Conservation (phyloP, 495 filamentous ascomycete genomes). For the Penicillium desertorum region DNA sequence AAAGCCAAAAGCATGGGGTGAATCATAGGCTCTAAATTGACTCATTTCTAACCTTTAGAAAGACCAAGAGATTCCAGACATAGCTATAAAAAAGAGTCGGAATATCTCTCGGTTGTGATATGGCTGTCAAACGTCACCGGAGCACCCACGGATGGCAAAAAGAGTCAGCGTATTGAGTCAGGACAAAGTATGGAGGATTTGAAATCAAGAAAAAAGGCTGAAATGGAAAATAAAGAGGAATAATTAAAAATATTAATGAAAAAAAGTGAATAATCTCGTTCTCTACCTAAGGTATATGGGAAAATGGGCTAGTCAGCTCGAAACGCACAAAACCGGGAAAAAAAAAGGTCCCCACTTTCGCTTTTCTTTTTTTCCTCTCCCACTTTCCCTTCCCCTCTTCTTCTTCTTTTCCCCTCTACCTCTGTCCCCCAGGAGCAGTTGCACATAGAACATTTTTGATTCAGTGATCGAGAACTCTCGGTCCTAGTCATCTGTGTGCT, state of each 20-base stretch:
- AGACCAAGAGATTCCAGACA: neutral
- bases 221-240: neutral
- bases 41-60: neutral
- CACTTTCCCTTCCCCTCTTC: conserved; percentile 30
- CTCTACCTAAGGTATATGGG: too few species aligned
- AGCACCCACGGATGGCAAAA: conserved; percentile 6
- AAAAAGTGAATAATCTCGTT: neutral
- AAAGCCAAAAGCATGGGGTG: neutral
- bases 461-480: conserved; percentile 51
- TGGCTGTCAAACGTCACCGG: conserved; percentile 7
- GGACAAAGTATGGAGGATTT: conserved; percentile 1
- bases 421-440: conserved; percentile 43
- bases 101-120: neutral
- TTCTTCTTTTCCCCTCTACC: conserved; percentile 31
- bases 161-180: conserved; percentile 3
- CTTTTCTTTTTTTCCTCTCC: conserved; percentile 38
- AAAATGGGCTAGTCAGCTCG: conserved; percentile 5
- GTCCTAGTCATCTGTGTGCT: conserved; percentile 48
- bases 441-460: conserved; percentile 46
- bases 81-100: neutral
- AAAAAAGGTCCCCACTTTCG: conserved; percentile 41
- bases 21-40: conserved; percentile 2
- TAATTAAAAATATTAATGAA: neutral
- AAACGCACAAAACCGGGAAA: conserved; percentile 31
- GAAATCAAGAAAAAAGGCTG: conserved; percentile 12